Conservation (phyloP, 345 rosid species). For the Angophora floribunda region DNA sequence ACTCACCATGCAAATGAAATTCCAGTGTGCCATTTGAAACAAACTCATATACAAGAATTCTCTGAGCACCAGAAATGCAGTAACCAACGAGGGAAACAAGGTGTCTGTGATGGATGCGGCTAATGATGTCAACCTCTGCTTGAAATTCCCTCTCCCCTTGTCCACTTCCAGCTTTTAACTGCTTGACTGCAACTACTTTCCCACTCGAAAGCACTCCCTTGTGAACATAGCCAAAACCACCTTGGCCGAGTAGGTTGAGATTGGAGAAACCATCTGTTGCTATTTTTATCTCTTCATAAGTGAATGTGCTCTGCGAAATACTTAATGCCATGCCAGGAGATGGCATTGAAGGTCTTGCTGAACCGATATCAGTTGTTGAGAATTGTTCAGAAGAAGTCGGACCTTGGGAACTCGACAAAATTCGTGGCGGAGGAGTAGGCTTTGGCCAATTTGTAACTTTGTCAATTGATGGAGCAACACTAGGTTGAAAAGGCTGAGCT, state of each 20-base stretch:
- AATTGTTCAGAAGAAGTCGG: neutral
- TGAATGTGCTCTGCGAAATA: constrained; percentile 32
- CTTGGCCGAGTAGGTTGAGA: constrained; percentile 54
- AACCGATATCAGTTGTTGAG: neutral
- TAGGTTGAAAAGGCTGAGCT: constrained; percentile 26
- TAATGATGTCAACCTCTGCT: constrained; percentile 54
- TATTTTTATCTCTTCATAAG: constrained; percentile 38
- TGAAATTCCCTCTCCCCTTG: constrained; percentile 68
- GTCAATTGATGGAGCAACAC: constrained; percentile 6
- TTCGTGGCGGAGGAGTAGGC: constrained; percentile 17
- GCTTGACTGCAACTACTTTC: constrained; percentile 57
- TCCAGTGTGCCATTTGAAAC: constrained; percentile 54
- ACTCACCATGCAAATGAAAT: constrained; percentile 69
- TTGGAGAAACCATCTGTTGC: constrained; percentile 49
- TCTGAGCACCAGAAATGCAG: constrained; percentile 41
- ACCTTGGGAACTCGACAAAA: neutral
- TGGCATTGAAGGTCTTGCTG: constrained; percentile 11
- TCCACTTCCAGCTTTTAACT: constrained; percentile 58
- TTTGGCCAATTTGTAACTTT: constrained; percentile 11
- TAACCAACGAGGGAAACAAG: constrained; percentile 67
- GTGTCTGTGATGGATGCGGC: constrained; percentile 61
- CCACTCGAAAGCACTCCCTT: constrained; percentile 53
- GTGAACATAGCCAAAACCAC: constrained; percentile 76
- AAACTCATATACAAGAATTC: constrained; percentile 77
- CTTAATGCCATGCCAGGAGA: constrained; percentile 32